These are phyloP conservation scores for Pelargonium hybrid DNA, from an alignment of 441 rosid genomes.

Conservation along the genomic window DNA sequence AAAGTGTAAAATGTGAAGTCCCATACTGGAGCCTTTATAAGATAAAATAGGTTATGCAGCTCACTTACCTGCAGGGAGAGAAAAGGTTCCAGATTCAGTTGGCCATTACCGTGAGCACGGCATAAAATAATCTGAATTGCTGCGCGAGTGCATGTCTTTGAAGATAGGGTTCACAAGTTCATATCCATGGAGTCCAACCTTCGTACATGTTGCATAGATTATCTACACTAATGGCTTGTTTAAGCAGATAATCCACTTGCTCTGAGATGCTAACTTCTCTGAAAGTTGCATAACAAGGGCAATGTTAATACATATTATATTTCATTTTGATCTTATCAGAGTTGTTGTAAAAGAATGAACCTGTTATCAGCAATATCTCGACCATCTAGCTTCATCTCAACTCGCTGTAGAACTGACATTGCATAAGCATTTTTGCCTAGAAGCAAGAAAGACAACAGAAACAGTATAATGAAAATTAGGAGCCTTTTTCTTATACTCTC, in stretches of 20 bases:
- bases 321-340: neutral
- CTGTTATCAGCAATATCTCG: conserved; percentile 55
- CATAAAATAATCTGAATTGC: conserved; percentile 5
- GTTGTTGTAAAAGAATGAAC: conserved; percentile 27
- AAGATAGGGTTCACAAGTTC: conserved; percentile 21
- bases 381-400: conserved; percentile 88
- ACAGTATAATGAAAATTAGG: neutral
- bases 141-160: neutral
- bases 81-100: neutral
- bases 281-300: conserved; percentile 9
- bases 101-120: neutral
- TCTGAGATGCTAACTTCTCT: conserved; percentile 62
- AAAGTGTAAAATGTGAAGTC: too few relatives aligned
- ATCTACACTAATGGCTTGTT: conserved; percentile 77
- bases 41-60: too few relatives aligned
- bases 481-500: too few relatives aligned
- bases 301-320: conserved; percentile 6
- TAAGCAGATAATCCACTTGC: conserved; percentile 83
- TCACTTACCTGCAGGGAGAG: too few relatives aligned
- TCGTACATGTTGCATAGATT: conserved; percentile 98
- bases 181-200: conserved; percentile 99
- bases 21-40: too few relatives aligned
- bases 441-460: conserved; percentile 16
- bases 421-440: conserved; percentile 89
- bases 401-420: conserved; percentile 62